Evolutionary conservation across 2,329 filamentous ascomycete genomes (phyloP), one percentile per base, ranked within the genome.

Genomic region (Epichloe typhina): DNA sequence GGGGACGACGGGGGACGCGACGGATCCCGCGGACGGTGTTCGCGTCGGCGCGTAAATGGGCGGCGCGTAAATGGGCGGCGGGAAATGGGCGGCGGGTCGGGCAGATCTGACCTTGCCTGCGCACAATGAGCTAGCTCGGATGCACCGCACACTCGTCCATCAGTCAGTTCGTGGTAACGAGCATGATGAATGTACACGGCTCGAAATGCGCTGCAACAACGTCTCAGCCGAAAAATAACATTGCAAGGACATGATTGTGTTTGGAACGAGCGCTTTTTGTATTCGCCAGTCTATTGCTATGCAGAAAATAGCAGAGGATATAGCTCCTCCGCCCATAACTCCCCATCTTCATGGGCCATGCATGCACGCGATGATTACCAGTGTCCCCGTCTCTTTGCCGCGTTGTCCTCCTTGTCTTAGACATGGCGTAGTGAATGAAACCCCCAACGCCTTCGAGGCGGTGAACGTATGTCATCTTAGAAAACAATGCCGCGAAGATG

Each of bases 201-300:
- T 31, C 26, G 26, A 31, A 31, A 31, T 31, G 36, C 36, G 12
- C 36, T 38, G 12, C 36, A n/a, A 13, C 5, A 5, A 38, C 13
- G n/a, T n/a, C 6, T 38, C 36, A n/a, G 5, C 4, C 13, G 36
- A 38, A n/a, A 3, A n/a, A 6, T 38, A 13, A 2, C 8, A 21
- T 17, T 21, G 38, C n/a, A 19, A 41, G 19, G 19, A 12, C 8
- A 42, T 12, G 15, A 4, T 1, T 8, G 3, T 31, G 8, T 12
- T 41, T 42, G n/a, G 40, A 46, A 21, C 46, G 21, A 50, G 47
- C 46, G 47, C 47, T 46, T 52, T 49, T 52, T 37, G 31, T 43
- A 51, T 46, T 46, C 47, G 50, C 46, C 41, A 31, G 37, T 46
- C 45, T 48, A 51, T 43, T 48, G 50, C 50, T 51, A 51, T 51